Evolutionary conservation across 1,284 basidiomycete species (phyloP), one percentile per base, ranked within the genome.

Genomic region (Anthracocystis walkeri): DNA sequence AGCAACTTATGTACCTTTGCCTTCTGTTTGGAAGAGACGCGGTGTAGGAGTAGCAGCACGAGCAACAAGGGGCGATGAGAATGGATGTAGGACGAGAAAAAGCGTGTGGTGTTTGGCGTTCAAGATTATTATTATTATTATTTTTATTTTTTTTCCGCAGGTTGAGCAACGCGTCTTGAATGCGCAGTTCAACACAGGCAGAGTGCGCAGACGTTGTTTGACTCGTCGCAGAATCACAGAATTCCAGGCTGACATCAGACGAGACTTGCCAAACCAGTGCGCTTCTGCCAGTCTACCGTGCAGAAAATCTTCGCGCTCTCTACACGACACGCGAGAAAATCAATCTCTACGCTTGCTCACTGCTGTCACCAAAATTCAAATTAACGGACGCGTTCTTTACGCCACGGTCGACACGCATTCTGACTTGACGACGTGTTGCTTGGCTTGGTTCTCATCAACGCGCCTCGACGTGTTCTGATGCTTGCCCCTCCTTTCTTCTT

Each of bases 1-100:
- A 54, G 68, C 58, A 55, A 71, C 58, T 71, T 65, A 71, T 58
- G 68, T 71, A 71, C 29, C 38, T 65, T 59, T 51, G 52, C 23
- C 8, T 27, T 29, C n/a, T 44, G 38, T 35, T 48, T 21, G 23
- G 40, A 12, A 16, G 21, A 42, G 63, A 72, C 64, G 60, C 63
- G 69, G 48, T 49, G 35, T 21, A 48, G 53, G 23, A 25, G 31
- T 23, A 35, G 44, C 20, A 51, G 38, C n/a, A 25, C 38, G 38
- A 21, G 49, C n/a, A 38, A 21, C 23, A n/a, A 10, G 23, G 49
- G n/a, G n/a, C 54, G 54, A 35, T 6, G 25, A 20, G 23, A 64
- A 57, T 29, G 51, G 53, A 45, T 51, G 67, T 45, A 64, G 52
- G 40, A 42, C 51, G 16, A 38, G 50, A 42, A 41, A 65, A 48